phyloP scores from a whole-genome alignment of 805 yeast species.

The Pichia sporocuriosa region DNA sequence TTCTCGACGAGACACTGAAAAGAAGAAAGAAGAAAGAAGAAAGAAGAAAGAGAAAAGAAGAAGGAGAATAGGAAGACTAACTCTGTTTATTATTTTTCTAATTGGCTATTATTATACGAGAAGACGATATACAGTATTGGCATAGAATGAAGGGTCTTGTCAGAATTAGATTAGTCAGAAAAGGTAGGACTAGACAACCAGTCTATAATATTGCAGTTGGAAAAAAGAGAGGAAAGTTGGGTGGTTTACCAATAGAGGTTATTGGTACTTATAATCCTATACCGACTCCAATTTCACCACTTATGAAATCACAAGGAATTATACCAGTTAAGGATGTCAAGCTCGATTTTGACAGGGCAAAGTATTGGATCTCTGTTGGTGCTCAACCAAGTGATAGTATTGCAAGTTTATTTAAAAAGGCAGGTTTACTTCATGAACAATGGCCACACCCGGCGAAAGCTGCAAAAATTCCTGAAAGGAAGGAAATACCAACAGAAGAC shows the following conservation, averaged over 20 bases:
- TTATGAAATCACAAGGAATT: conserved; percentile 48
- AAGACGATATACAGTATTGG: neutral
- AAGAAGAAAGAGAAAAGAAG: neutral
- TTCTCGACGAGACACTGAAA: no score
- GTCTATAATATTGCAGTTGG: conserved; percentile 89
- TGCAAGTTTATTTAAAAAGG: conserved; percentile 65
- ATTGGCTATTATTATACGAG: no score
- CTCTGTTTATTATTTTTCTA: no score
- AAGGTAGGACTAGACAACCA: conserved; percentile 86
- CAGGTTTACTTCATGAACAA: conserved; percentile 56
- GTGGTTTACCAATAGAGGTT: conserved; percentile 87
- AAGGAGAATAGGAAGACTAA: neutral
- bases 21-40: no score
- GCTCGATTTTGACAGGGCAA: conserved; percentile 81
- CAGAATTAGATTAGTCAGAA: conserved; percentile 84
- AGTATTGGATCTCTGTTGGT: conserved; percentile 96
- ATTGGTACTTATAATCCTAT: conserved; percentile 88
- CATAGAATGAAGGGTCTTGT: conserved; percentile 59
- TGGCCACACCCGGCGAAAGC: conserved; percentile 46
- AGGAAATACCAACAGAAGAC: conserved; percentile 19
- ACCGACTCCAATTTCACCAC: conserved; percentile 60
- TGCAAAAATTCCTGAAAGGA: conserved; percentile 17
- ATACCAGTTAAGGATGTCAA: conserved; percentile 70
- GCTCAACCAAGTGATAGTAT: conserved; percentile 90
- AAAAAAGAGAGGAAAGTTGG: conserved; percentile 68